Percentiles rank a stretch among this genome's conserved stretches.
These are phyloP conservation scores for Colletotrichum musae DNA, from an alignment of 2,329 filamentous ascomycete genomes.

Conservation along the genomic window DNA sequence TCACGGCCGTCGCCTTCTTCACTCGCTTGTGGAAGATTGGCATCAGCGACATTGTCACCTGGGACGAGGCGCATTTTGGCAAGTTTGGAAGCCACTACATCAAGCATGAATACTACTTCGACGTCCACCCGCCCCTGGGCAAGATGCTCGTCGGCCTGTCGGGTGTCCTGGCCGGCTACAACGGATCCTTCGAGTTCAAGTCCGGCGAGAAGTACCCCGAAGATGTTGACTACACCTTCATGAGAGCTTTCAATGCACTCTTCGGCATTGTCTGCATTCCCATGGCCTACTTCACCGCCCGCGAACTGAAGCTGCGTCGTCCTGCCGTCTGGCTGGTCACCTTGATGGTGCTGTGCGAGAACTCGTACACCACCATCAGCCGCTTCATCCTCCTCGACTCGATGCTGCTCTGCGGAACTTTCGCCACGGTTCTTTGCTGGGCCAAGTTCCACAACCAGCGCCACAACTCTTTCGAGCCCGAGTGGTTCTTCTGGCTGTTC, in stretches of 20 bases:
- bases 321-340: conserved; percentile 95
- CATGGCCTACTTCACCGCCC: conserved; percentile 94
- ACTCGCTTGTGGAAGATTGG: conserved; percentile 80
- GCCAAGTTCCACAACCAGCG: conserved; percentile 94
- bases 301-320: conserved; percentile 87
- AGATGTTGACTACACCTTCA: conserved; percentile 97
- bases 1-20: conserved; percentile 74
- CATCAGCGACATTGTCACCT: conserved; percentile 76
- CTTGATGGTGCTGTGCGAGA: conserved; percentile 97
- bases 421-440: conserved; percentile 97
- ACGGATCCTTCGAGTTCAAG: conserved; percentile 99
- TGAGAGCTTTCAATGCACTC: conserved; percentile 96
- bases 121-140: conserved; percentile 90
- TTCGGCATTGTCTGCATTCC: conserved; percentile 95
- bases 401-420: conserved; percentile 99
- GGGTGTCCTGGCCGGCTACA: conserved; percentile 96
- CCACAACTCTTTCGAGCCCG: conserved; percentile 85
- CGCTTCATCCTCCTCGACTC: conserved; percentile 98
- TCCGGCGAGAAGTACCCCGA: conserved; percentile 95
- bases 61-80: conserved; percentile 83
- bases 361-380: conserved; percentile 99
- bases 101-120: conserved; percentile 98
- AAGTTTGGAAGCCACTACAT: conserved; percentile 99
- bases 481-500: conserved; percentile 97
- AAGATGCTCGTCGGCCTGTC: conserved; percentile 99